These are phyloP conservation scores for Psilocybe subaeruginosa DNA, from an alignment of 768 basidiomycete species.

Conservation along the genomic window DNA sequence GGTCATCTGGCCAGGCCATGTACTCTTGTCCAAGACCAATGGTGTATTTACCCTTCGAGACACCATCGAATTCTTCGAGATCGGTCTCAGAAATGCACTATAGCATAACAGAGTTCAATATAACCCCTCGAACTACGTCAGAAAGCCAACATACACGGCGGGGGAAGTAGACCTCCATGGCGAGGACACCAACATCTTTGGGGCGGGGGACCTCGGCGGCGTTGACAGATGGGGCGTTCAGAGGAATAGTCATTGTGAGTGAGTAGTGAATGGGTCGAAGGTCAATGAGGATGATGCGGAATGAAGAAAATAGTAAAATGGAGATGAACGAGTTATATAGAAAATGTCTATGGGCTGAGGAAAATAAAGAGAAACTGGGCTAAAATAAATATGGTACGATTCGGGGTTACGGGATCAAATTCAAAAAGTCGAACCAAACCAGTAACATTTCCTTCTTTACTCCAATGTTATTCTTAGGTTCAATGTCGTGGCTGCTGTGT, in stretches of 20 bases:
- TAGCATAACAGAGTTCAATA: constrained; percentile 15
- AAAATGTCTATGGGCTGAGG: constrained; percentile 33
- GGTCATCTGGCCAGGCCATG: constrained; percentile 99
- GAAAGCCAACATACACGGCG: constrained; percentile 62
- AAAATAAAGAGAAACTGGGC: constrained; percentile 37
- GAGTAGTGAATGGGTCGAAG: constrained; percentile 16
- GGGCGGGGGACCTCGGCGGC: constrained; percentile 62
- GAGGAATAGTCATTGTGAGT: constrained; percentile 43
- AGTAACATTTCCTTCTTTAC: background rate
- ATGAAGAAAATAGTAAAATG: constrained; percentile 15
- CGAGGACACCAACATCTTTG: constrained; percentile 93
- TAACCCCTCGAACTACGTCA: background rate
- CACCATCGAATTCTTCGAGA: constrained; percentile 93
- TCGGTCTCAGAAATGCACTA: constrained; percentile 96
- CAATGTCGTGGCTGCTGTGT: background rate
- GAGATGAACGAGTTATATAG: constrained; percentile 34
- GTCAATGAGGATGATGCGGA: constrained; percentile 16
- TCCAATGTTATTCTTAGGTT: background rate
- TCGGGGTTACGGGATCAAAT: constrained; percentile 24
- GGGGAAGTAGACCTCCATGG: constrained; percentile 94
- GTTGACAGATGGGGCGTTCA: constrained; percentile 30
- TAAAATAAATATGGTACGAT: constrained; percentile 52
- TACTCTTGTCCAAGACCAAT: constrained; percentile 97
- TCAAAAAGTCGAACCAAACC: constrained; percentile 22
- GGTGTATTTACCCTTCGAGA: constrained; percentile 96